These are phyloP conservation scores for Acidiella bohemica DNA, from an alignment of 495 filamentous ascomycete species.

Conservation along the genomic window DNA sequence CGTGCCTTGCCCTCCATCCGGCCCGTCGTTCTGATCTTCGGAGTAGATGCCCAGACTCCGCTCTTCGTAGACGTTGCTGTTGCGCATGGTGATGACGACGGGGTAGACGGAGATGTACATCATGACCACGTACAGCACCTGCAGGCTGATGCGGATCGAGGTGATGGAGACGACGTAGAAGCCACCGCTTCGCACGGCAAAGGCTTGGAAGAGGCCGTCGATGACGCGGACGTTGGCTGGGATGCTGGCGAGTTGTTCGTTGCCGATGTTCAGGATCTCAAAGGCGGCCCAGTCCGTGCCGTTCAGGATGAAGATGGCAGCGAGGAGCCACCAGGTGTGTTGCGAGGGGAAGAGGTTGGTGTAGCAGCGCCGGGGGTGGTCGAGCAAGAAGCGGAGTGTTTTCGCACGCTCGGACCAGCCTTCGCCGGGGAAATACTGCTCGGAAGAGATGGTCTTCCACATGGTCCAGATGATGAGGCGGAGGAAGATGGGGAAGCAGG, in stretches of 20 bases:
- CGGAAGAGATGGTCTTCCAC: slow-evolving; percentile 23
- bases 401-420: slow-evolving; percentile 39
- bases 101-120: slow-evolving; percentile 67
- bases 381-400: slow-evolving; percentile 68
- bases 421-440: slow-evolving; percentile 29
- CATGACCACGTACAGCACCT: slow-evolving; percentile 80
- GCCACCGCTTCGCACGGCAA: slow-evolving; percentile 68
- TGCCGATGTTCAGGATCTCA: slow-evolving; percentile 65
- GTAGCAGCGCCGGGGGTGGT: slow-evolving; percentile 66
- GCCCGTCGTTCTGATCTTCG: slow-evolving; percentile 31
- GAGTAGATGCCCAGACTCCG: slow-evolving; percentile 54
- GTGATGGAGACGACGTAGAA: slow-evolving; percentile 72
- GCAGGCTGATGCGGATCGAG: slow-evolving; percentile 54
- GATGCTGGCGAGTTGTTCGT: slow-evolving; percentile 44
- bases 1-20: slow-evolving; percentile 9
- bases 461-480: slow-evolving; percentile 62
- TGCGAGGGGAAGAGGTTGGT: slow-evolving; percentile 68
- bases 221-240: slow-evolving; percentile 44
- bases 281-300: slow-evolving; percentile 72
- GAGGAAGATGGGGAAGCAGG: slow-evolving; percentile 64
- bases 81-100: slow-evolving; percentile 44
- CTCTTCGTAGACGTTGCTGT: slow-evolving; percentile 40
- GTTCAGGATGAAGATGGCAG: slow-evolving; percentile 60
- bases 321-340: slow-evolving; percentile 69
- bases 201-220: slow-evolving; percentile 72